Conservation (phyloP, 23 red algal genomes). For the Gracilariopsis chorda region DNA sequence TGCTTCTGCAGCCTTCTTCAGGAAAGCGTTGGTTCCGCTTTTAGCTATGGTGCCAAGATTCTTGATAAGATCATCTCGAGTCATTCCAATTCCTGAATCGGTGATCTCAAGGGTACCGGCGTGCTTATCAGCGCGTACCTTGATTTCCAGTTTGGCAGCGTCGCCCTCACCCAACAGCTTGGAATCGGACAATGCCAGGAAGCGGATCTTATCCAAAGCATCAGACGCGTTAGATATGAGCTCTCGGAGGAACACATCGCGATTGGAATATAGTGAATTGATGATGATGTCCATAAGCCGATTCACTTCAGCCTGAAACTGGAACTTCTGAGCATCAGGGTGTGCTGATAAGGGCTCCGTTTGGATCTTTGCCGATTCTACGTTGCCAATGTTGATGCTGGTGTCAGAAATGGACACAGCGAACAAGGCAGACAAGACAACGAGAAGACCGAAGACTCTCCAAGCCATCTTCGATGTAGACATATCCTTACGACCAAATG, state of each 20-base stretch:
- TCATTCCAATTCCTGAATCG: slow-evolving; percentile 93
- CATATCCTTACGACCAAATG: too few relatives aligned
- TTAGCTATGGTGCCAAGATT: slow-evolving; percentile 94
- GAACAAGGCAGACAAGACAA: not conserved
- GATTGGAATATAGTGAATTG: slow-evolving; percentile 88
- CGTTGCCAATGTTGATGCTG: slow-evolving; percentile 3
- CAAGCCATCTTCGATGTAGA: not conserved
- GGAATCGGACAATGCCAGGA: slow-evolving; percentile 60
- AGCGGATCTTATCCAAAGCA: slow-evolving; percentile 91
- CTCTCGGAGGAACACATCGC: slow-evolving; percentile 93
- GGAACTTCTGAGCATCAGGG: slow-evolving; percentile 60
- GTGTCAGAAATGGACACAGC: slow-evolving; percentile 4
- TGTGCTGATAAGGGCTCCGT: not conserved
- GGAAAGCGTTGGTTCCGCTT: slow-evolving; percentile 74
- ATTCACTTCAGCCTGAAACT: slow-evolving; percentile 85
- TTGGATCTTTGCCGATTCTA: not conserved
- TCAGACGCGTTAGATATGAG: slow-evolving; percentile 92
- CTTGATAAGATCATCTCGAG: slow-evolving; percentile 82
- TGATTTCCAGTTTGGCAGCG: slow-evolving; percentile 58
- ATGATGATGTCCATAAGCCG: slow-evolving; percentile 98
- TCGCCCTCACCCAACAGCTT: slow-evolving; percentile 28
- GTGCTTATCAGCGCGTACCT: slow-evolving; percentile 53
- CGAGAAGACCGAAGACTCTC: not conserved
- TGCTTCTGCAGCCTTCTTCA: slow-evolving; percentile 75
- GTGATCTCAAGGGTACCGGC: slow-evolving; percentile 56